Base-by-base conservation (phyloP, 2,329 filamentous ascomycete species). In the Colletotrichum sp. region DNA sequence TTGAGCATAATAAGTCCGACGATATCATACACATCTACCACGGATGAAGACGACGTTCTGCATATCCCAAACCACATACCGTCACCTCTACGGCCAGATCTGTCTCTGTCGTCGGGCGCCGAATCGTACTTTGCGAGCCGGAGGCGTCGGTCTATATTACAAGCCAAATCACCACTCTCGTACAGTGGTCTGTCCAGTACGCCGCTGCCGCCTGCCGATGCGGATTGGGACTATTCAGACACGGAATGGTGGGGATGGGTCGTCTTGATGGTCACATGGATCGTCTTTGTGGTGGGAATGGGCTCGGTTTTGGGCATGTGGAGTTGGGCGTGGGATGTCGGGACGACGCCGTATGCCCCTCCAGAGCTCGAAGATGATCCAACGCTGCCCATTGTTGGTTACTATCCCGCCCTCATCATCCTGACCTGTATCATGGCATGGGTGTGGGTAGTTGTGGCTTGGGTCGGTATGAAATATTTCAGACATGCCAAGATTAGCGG, bases 401-500 rank as follows among this genome's bases (percentile, higher is more conserved):
- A 99, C 84, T 99, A 99, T 84, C 97, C 97, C 29, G 95, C 96
- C 13, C 86, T 99, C 79, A 94, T 98, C 76, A 97, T 98, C 72
- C 86, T 98, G 77, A 98, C 96, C 5, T 93, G 93, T 62, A 94
- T 99, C 33, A 98, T 99, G 94, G 95, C 96, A 21, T 99, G 97
- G 97, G 95, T 98, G 8, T 99, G 97, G 97, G 97, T 98, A 21
- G 92, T 98, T 15, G 93, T 97, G 72, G 97, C 97, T 13, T 99
- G 97, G 97, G 93, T 98, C 63, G 97, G 97, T 29, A 98, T 99
- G 96, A 99, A 99, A 83, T 98, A 98, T 83, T 99, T 99, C 81
- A 92, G 96, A 78, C 97, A 99, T 87, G 96, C 97, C 38, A 98
- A 98, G 86, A 97, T 98, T 73, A 90, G 86, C 70, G 89, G 89